Evolutionary conservation across 148 eudicot species (phyloP), one percentile per base, ranked within the genome.

Genomic region (Chenopodium berlandieri): DNA sequence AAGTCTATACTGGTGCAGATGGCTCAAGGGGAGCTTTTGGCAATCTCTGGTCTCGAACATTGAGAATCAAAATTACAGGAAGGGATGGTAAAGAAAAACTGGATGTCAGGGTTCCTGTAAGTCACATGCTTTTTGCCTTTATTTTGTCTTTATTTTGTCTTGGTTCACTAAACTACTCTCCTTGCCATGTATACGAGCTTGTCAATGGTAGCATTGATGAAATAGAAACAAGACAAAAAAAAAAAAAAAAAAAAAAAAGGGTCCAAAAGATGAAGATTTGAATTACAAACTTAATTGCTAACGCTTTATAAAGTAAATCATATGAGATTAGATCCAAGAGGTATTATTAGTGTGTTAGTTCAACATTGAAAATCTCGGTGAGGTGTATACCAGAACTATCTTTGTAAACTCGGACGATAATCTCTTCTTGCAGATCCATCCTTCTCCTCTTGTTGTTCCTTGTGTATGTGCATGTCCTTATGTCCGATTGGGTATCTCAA

Each of bases 91-190:
- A 84, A 86, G 97, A 93, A 88, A 95, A 90, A 77, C 97, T 93
- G 68, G 97, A 95, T 81, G 89, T 93, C 71, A 86, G 92, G 56
- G 90, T 95, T 81, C 99, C 99, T 73, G 99, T 95, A 89, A 90
- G 97, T 88, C 77, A 79, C 76, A 32, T 10, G 54, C 22, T 23
- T 50, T n/a, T n/a, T 3, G 50, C 13, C 31, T 25, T 64, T 2
- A 58, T 40, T 32, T 34, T 32, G 32, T 56, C 31, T 25, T 64
- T 4, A 58, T 40, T 32, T 34, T 32, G 32, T 56, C 80, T 37
- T 20, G 14, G 12, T 1, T 66, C 34, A 9, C 37, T 52, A 13
- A 25, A 20, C 31, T 44, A n/a, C 9, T 44, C 60, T 65, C 11
- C 17, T 13, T 40, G 44, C 44, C 44, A 40, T 40, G 44, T 40